These are phyloP conservation scores for Botrytis tulipae DNA, from an alignment of 2,329 filamentous ascomycete species.

Conservation along the genomic window DNA sequence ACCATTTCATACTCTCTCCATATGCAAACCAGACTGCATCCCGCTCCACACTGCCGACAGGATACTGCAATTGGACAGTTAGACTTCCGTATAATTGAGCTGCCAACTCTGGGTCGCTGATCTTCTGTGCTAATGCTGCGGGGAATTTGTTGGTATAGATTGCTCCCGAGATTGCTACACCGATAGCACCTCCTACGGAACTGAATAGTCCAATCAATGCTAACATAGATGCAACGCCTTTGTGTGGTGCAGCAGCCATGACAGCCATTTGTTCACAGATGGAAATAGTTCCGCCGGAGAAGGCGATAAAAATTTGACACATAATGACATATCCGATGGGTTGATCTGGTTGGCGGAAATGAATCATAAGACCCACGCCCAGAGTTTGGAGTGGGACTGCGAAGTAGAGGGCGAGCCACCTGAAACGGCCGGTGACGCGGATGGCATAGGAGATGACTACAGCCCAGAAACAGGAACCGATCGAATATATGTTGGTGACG, in stretches of 20 bases:
- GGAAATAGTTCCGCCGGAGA: constrained; percentile 56
- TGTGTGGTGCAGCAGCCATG: constrained; percentile 59
- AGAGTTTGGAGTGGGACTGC: constrained; percentile 41
- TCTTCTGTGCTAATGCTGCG: constrained; percentile 40
- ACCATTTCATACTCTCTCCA: constrained; percentile 48
- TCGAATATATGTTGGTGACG: constrained; percentile 49
- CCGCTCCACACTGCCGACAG: constrained; percentile 49
- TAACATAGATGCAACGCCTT: constrained; percentile 59
- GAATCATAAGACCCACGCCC: constrained; percentile 57
- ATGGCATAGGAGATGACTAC: constrained; percentile 48
- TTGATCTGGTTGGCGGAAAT: constrained; percentile 53
- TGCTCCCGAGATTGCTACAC: constrained; percentile 59
- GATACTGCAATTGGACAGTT: constrained; percentile 53
- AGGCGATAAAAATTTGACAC: constrained; percentile 59
- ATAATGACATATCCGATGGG: constrained; percentile 55
- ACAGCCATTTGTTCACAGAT: constrained; percentile 59
- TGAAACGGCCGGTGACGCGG: constrained; percentile 32
- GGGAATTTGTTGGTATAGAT: constrained; percentile 63
- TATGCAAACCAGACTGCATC: constrained; percentile 62
- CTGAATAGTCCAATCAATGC: constrained; percentile 61
- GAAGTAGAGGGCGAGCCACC: constrained; percentile 30
- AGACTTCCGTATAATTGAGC: constrained; percentile 50
- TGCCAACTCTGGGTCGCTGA: constrained; percentile 39
- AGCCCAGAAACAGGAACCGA: constrained; percentile 50
- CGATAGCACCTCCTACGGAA: constrained; percentile 59